These are phyloP conservation scores for Chlorophyllum brunneum DNA, from an alignment of 768 basidiomycete species.

Conservation along the genomic window DNA sequence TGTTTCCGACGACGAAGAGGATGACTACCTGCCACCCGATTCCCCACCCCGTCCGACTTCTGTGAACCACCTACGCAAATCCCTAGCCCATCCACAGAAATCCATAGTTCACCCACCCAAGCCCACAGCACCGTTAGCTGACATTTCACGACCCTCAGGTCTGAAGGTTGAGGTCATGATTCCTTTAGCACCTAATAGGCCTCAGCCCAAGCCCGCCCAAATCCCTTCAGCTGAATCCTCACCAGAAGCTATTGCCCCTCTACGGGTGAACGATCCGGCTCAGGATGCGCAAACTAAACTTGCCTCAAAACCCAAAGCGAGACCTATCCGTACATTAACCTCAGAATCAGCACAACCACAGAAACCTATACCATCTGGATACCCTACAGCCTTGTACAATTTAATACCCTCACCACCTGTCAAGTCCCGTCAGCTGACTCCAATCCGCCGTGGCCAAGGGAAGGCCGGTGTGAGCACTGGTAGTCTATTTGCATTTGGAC, in stretches of 20 bases:
- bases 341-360: background rate
- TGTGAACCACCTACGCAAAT: conserved; percentile 8
- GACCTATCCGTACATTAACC: background rate
- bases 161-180: conserved; percentile 37
- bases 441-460: conserved; percentile 46
- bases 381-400: conserved; percentile 15
- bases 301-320: background rate
- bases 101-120: background rate
- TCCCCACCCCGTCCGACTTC: conserved; percentile 14
- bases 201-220: conserved; percentile 6
- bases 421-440: conserved; percentile 64
- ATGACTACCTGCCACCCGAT: conserved; percentile 19
- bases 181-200: conserved; percentile 33
- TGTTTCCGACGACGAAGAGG: conserved; percentile 48
- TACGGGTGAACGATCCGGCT: too few species aligned
- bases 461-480: conserved; percentile 19
- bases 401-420: conserved; percentile 27
- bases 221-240: conserved; percentile 14
- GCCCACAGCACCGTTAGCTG: background rate
- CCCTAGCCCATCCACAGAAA: background rate
- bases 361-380: conserved; percentile 6
- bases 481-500: conserved; percentile 14
- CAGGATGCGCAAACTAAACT: too few species aligned
- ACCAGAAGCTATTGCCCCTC: too few species aligned
- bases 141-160: conserved; percentile 10